Percentiles rank a stretch among this genome's conserved stretches.
Conservation (phyloP, 148 eudicot genomes). For the Silene latifolia region DNA sequence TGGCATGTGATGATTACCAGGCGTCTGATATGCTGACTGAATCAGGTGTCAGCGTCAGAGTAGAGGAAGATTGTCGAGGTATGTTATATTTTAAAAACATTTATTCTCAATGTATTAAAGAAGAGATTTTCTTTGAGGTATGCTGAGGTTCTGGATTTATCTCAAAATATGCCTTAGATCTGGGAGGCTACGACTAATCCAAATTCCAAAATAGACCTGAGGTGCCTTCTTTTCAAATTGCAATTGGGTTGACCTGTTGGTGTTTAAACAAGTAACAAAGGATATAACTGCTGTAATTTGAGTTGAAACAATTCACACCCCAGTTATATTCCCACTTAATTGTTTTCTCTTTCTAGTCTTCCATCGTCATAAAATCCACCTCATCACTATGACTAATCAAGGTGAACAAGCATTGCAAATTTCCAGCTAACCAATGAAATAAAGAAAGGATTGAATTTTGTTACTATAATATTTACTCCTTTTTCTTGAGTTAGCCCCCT, state of each 20-base stretch:
- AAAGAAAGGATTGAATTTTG: background rate
- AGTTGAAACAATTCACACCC: background rate
- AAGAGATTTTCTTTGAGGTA: background rate
- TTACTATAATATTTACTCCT: background rate
- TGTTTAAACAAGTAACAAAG: too few species aligned
- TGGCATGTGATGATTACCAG: conserved; percentile 15
- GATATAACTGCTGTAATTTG: too few species aligned
- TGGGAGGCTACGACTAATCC: background rate
- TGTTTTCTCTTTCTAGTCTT: background rate
- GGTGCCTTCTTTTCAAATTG: too few species aligned
- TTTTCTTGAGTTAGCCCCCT: too few species aligned
- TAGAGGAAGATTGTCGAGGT: conserved; percentile 29
- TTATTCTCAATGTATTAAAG: background rate
- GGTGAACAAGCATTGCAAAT: background rate
- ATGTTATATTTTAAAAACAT: conserved; percentile 2
- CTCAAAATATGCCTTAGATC: background rate
- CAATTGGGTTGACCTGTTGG: too few species aligned
- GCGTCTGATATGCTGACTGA: conserved; percentile 17
- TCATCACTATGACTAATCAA: background rate
- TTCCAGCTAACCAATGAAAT: background rate
- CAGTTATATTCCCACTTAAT: background rate
- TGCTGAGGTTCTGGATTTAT: background rate
- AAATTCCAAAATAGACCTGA: background rate
- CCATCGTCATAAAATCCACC: background rate
- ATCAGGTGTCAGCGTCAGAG: conserved; percentile 14